Conservation (phyloP, 495 filamentous ascomycete genomes). For the Penicillium manginii region DNA sequence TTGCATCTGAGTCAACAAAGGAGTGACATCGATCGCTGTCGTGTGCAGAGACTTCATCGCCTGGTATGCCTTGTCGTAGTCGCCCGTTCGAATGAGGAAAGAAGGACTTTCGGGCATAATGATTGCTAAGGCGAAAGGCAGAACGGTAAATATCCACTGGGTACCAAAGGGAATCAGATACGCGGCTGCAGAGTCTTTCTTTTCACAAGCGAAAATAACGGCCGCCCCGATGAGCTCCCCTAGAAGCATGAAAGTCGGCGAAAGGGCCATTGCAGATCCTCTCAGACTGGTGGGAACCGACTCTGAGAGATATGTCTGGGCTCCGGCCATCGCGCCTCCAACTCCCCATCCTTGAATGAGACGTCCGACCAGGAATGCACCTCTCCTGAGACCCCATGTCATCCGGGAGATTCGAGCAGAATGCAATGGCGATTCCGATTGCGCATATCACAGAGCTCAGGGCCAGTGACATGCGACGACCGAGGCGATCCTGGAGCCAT, state of each 20-base stretch:
- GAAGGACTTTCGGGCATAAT: conserved; percentile 24
- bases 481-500: conserved; percentile 43
- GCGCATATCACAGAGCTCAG: conserved; percentile 41
- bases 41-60: conserved; percentile 18
- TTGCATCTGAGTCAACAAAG: conserved; percentile 15
- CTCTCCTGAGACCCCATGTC: conserved; percentile 28
- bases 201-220: conserved; percentile 36
- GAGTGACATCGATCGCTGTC: conserved; percentile 5
- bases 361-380: conserved; percentile 33
- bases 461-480: conserved; percentile 40
- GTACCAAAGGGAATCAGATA: conserved; percentile 31
- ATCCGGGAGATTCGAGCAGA: conserved; percentile 31
- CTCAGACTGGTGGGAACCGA: conserved; percentile 42
- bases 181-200: conserved; percentile 4
- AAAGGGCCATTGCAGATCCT: conserved; percentile 44
- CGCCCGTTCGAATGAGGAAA: conserved; percentile 18
- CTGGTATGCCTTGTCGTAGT: conserved; percentile 11
- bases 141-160: conserved; percentile 28
- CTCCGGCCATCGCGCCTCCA: conserved; percentile 43
- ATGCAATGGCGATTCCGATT: conserved; percentile 38
- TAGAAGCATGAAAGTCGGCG: conserved; percentile 45
- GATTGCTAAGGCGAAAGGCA: conserved; percentile 23
- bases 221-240: conserved; percentile 48
- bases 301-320: conserved; percentile 52
- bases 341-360: conserved; percentile 43